Base-by-base conservation (phyloP, 768 basidiomycete species). In the Tulasnella sp. region DNA sequence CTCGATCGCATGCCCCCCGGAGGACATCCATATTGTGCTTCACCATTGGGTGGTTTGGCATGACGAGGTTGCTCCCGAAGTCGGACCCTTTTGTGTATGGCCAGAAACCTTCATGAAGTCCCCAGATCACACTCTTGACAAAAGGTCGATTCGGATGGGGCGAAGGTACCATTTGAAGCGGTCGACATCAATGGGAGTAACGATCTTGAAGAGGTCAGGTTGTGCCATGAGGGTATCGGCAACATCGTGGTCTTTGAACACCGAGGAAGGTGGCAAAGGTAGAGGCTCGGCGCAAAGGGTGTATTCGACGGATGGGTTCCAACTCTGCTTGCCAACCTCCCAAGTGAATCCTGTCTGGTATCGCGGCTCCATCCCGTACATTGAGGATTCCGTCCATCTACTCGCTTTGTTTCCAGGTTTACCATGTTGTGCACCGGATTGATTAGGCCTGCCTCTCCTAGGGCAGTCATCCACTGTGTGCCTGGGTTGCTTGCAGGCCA, bases 91-190 rank as follows among this genome's bases (percentile, higher is more conserved):
- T 73, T 0, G 81, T 81, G 70, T 73, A 82, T 0, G 84, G 85
- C 84, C 84, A 85, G 75, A 84, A 84, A 1, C 84, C 84, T 1
- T 81, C 75, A 0, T 75, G 71, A 0, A 86, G 76, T 0, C 78
- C 78, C 0, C 35, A 8, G 8, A 73, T 40, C 0, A 84, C 79
- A 0, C 81, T 84, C 0, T 74, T 3, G 0, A 84, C 83, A 34
- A 82, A 80, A 0, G 75, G 44, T 9, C 72, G 79, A 66, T 84
- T 84, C 0, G 83, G 82, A 72, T 84, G 84, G 2, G 4, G 0
- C 5, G 9, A 0, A 84, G 72, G 0, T 80, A 75, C 2, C 44
- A 8, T 63, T 81, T 67, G 37, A 84, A 78, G 0, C 44, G 62
- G 22, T 79, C 75, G 29, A 81, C 78, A 14, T 83, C 77, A 71